These are phyloP conservation scores for Populus tomentosa DNA, from an alignment of 441 rosid genomes.

Conservation along the genomic window DNA sequence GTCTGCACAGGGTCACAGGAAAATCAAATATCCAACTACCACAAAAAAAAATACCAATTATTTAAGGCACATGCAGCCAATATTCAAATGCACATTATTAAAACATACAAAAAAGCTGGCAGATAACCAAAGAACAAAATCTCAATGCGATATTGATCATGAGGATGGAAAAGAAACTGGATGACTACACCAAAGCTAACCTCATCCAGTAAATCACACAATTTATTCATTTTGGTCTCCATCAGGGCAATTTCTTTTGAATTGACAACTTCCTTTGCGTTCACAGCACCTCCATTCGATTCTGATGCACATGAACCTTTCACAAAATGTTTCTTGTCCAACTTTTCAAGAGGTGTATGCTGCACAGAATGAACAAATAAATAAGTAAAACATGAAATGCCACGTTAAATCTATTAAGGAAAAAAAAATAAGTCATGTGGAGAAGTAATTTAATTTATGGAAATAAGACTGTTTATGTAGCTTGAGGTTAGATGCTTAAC, in stretches of 20 bases:
- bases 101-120: neutral
- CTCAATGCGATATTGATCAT: neutral
- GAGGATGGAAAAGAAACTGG: neutral
- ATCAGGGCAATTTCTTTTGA: constrained; percentile 64
- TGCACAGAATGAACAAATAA: constrained; percentile 30
- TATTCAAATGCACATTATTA: neutral
- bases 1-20: constrained; percentile 41
- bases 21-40: neutral
- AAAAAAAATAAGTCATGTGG: neutral
- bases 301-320: constrained; percentile 48
- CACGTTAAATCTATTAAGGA: neutral
- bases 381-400: neutral
- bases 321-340: constrained; percentile 91
- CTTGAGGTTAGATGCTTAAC: neutral
- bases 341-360: constrained; percentile 72
- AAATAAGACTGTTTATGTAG: neutral
- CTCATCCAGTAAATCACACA: constrained; percentile 73
- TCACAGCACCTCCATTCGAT: constrained; percentile 49
- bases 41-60: neutral
- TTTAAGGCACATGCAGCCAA: neutral
- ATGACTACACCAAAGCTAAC: constrained; percentile 33
- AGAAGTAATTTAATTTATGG: neutral
- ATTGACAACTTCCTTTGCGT: constrained; percentile 38
- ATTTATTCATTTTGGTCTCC: constrained; percentile 71
- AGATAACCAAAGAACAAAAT: neutral